phyloP scores from a whole-genome alignment of 2,329 filamentous ascomycete genomes.

The Sporothrix phasma region DNA sequence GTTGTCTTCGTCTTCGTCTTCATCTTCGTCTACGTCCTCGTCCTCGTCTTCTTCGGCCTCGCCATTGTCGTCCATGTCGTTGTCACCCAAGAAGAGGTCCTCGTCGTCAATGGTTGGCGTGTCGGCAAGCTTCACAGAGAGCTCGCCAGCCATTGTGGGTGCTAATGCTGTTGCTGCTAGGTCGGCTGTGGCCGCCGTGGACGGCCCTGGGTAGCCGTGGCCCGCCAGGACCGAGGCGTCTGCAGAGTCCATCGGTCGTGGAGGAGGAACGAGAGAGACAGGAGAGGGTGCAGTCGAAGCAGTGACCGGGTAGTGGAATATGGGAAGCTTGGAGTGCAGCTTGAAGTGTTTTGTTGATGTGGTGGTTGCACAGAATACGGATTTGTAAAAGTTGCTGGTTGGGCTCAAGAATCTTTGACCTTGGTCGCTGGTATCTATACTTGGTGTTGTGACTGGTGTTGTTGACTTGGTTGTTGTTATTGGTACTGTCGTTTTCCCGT shows the following conservation, averaged over 20 bases:
- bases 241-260: neutral
- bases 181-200: neutral
- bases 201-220: neutral
- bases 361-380: too few species aligned
- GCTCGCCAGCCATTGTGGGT: neutral
- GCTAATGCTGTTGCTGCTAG: neutral
- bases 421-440: too few species aligned
- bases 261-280: neutral
- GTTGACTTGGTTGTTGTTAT: too few species aligned
- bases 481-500: too few species aligned
- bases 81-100: constrained; percentile 7
- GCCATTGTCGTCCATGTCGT: constrained; percentile 35
- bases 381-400: too few species aligned
- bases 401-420: too few species aligned
- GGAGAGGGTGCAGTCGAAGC: neutral
- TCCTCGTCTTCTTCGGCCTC: constrained; percentile 29
- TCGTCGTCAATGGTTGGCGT: constrained; percentile 8
- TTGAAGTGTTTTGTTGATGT: too few species aligned
- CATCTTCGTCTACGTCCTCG: neutral
- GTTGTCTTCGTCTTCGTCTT: constrained; percentile 37
- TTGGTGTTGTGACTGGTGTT: too few species aligned
- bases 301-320: neutral
- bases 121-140: neutral
- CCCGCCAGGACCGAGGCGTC: neutral
- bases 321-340: neutral